phyloP scores from a whole-genome alignment of 768 basidiomycete genomes.

The Leccinellum albellum region DNA sequence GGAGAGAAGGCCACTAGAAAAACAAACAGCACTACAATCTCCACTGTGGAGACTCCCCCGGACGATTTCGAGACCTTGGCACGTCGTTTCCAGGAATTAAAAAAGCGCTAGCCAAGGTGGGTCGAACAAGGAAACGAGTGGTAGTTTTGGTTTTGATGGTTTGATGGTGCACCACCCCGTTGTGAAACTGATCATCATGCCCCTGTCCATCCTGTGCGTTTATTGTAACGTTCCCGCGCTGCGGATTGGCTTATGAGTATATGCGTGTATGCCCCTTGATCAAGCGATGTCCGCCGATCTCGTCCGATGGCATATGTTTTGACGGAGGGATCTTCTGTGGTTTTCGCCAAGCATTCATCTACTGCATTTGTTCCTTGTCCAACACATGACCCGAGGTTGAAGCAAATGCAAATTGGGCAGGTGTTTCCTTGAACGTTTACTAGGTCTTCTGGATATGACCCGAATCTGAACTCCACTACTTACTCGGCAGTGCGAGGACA shows the following conservation, averaged over 20 bases:
- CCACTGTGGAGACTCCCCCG: conserved; percentile 32
- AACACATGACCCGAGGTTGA: neutral
- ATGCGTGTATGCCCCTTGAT: neutral
- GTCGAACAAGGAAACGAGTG: neutral
- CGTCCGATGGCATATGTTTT: neutral
- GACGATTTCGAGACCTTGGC: conserved; percentile 76
- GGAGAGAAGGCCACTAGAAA: conserved; percentile 27
- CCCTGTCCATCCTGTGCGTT: neutral
- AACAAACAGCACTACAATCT: neutral
- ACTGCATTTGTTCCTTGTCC: neutral
- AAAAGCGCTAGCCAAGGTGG: conserved; percentile 55
- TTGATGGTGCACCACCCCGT: neutral
- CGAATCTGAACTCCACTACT: neutral
- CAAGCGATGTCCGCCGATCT: conserved; percentile 16
- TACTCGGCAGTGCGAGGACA: neutral
- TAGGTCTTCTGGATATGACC: neutral
- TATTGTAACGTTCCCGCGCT: conserved; percentile 9
- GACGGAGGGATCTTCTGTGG: neutral
- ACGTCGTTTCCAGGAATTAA: conserved; percentile 81
- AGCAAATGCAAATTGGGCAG: neutral
- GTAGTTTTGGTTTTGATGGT: neutral
- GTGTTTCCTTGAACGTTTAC: neutral
- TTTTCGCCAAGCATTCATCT: neutral
- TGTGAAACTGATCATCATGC: conserved; percentile 8
- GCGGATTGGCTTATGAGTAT: neutral